phyloP scores from a whole-genome alignment of 495 filamentous ascomycete species.

The Tuber borchii region DNA sequence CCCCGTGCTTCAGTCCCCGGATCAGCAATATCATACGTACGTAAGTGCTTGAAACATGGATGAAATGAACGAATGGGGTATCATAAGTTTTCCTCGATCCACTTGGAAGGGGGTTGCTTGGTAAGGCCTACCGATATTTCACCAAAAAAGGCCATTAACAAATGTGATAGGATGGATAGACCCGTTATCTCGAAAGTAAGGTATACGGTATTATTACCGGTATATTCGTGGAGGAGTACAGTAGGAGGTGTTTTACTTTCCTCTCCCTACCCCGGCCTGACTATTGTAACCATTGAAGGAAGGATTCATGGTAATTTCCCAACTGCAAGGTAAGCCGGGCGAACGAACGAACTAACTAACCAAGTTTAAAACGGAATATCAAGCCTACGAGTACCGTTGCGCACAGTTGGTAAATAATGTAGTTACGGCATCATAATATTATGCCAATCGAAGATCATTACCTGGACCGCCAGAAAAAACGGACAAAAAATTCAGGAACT shows the following conservation, averaged over 20 bases:
- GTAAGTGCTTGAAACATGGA: background rate
- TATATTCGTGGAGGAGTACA: background rate
- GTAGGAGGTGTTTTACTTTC: background rate
- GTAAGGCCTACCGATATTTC: background rate
- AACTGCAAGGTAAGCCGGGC: background rate
- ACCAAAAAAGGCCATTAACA: background rate
- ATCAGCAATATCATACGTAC: background rate
- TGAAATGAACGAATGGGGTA: background rate
- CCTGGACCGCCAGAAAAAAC: background rate
- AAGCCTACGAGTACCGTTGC: background rate
- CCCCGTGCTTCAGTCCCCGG: background rate
- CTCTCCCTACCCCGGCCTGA: background rate
- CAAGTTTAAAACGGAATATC: background rate
- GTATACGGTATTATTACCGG: background rate
- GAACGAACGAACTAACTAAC: background rate
- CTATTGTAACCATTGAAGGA: background rate
- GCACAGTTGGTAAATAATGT: background rate
- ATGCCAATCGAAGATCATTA: background rate
- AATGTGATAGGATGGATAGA: background rate
- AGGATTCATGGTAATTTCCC: background rate
- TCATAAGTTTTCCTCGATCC: background rate
- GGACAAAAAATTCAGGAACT: background rate
- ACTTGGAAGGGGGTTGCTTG: background rate
- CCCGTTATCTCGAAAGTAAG: background rate
- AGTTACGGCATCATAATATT: background rate